Evolutionary conservation across 2,329 filamentous ascomycete species (phyloP).

Genomic region (Colletotrichum brevisporum): DNA sequence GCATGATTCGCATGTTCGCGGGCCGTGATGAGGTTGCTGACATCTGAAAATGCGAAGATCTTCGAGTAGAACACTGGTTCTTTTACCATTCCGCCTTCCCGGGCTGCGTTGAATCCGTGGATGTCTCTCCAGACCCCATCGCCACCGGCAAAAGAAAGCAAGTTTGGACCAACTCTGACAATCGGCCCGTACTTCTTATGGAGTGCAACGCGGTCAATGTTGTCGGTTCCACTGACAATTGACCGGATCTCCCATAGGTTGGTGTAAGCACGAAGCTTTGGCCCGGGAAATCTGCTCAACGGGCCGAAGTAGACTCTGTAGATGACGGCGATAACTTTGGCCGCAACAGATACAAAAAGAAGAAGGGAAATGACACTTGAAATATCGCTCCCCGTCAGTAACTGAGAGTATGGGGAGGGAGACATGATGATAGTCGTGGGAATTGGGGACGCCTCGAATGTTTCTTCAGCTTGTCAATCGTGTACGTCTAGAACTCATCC

Average conservation of each 20-base stretch:
- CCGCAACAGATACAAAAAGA: neutral
- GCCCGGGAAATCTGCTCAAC: constrained; percentile 1
- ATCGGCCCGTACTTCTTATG: constrained; percentile 12
- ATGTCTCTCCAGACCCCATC: constrained; percentile 19
- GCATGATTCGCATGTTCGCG: constrained; percentile 9
- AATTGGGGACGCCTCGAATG: neutral
- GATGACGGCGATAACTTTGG: neutral
- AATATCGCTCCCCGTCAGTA: neutral
- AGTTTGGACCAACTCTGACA: neutral
- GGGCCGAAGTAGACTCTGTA: neutral
- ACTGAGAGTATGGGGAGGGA: neutral
- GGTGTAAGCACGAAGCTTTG: neutral
- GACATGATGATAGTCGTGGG: neutral
- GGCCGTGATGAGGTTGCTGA: constrained; percentile 13
- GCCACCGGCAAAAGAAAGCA: constrained; percentile 16
- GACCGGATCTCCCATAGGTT: constrained; percentile 6
- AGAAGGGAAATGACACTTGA: neutral
- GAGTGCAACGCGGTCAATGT: constrained; percentile 1
- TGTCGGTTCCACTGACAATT: constrained; percentile 1
- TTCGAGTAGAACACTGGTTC: constrained; percentile 17
- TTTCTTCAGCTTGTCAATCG: neutral
- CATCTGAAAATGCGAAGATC: constrained; percentile 3
- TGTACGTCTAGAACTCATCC: no score
- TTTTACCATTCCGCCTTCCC: constrained; percentile 6
- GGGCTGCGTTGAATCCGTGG: constrained; percentile 5